A percentile compares a stretch with the other conserved stretches of the same genome.
These are phyloP conservation scores for Amanita rubescens DNA, from an alignment of 768 basidiomycete genomes.

Conservation along the genomic window DNA sequence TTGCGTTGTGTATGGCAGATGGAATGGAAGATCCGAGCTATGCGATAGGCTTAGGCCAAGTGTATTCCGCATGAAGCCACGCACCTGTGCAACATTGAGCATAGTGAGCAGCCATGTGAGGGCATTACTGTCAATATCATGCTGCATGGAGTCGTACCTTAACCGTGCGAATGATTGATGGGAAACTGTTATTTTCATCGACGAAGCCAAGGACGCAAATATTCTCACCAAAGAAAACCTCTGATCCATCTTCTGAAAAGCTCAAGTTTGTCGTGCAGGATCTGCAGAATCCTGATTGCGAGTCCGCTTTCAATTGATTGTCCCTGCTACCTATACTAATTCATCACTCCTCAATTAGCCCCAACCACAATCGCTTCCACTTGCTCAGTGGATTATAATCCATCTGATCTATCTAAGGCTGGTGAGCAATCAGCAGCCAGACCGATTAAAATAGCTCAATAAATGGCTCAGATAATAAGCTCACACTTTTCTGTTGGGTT, in stretches of 20 bases:
- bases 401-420: slow-evolving; percentile 2
- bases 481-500: too few species aligned
- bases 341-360: slow-evolving; percentile 6
- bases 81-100: too few species aligned
- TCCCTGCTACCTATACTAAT: neutral
- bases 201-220: neutral
- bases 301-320: slow-evolving; percentile 6
- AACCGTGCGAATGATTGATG: too few species aligned
- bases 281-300: slow-evolving; percentile 8
- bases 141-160: too few species aligned
- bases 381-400: slow-evolving; percentile 9
- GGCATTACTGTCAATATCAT: too few species aligned
- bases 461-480: neutral
- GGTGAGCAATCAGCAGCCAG: slow-evolving; percentile 7
- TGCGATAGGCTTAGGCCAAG: too few species aligned
- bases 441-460: slow-evolving; percentile 4
- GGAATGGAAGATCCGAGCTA: too few species aligned
- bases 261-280: too few species aligned
- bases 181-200: slow-evolving; percentile 4
- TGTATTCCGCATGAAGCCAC: too few species aligned
- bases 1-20: too few species aligned
- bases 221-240: neutral
- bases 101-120: too few species aligned
- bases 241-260: slow-evolving; percentile 2
- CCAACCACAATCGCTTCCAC: slow-evolving; percentile 3